A percentile compares a stretch with the other conserved stretches of the same genome.
Conservation (phyloP, 257 asterid genomes). For the Nicotiana noctiflora region DNA sequence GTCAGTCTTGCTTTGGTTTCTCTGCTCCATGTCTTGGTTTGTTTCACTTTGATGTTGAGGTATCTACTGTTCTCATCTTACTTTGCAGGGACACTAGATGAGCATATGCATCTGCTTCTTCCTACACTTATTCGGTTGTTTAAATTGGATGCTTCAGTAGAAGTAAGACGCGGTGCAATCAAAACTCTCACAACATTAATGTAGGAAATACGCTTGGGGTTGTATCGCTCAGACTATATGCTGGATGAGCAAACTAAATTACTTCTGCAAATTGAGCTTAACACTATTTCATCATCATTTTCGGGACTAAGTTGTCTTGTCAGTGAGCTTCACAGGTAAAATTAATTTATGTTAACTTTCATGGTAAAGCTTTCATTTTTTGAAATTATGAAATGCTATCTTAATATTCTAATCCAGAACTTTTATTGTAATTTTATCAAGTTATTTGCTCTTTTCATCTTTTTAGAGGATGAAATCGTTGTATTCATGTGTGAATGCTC, state of each 20-base stretch:
- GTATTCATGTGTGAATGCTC: neutral
- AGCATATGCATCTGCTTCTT: no score
- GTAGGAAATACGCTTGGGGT: constrained; percentile 91
- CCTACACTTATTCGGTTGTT: no score
- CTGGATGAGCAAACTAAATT: constrained; percentile 79
- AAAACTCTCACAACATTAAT: no score
- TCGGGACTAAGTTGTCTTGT: constrained; percentile 89
- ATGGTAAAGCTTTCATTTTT: neutral
- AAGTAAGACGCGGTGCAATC: no score
- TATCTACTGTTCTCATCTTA: no score
- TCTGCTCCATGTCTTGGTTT: no score
- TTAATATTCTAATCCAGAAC: neutral
- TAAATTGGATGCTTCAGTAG: no score
- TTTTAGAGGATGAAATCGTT: neutral
- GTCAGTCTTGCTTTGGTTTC: no score
- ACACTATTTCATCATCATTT: constrained; percentile 92
- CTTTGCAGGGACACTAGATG: no score
- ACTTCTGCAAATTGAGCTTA: constrained; percentile 97
- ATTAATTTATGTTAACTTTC: constrained; percentile 9
- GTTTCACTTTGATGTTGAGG: no score
- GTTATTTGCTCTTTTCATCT: neutral
- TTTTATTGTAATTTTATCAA: neutral
- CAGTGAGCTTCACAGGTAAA: constrained; percentile 92
- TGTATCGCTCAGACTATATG: constrained; percentile 97
- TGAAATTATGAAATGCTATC: neutral